A percentile compares a stretch with the other conserved stretches of the same genome.
These are phyloP conservation scores for Claviceps humidiphila DNA, from an alignment of 2,329 filamentous ascomycete species.

Conservation along the genomic window DNA sequence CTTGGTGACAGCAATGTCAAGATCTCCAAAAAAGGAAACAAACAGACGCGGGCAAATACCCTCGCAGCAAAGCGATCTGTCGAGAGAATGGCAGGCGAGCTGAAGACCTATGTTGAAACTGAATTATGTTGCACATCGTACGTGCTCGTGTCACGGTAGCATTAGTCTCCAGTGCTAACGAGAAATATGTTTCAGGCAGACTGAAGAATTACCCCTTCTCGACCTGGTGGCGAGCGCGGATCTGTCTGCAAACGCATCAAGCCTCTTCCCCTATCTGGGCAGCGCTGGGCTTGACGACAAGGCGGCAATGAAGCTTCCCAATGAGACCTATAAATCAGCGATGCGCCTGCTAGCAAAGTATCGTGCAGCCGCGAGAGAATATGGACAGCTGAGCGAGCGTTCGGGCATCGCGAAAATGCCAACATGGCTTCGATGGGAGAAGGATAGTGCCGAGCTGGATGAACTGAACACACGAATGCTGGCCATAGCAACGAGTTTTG, in stretches of 20 bases:
- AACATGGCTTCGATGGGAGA: conserved; percentile 18
- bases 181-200: background rate
- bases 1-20: background rate
- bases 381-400: conserved; percentile 12
- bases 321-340: conserved; percentile 1
- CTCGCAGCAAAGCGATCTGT: conserved; percentile 3
- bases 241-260: background rate
- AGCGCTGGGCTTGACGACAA: background rate
- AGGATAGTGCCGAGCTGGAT: conserved; percentile 18
- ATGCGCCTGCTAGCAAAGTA: conserved; percentile 8
- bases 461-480: conserved; percentile 16
- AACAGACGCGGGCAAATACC: background rate
- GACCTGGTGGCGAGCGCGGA: background rate
- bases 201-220: background rate
- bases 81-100: background rate
- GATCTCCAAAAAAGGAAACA: background rate
- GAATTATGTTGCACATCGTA: background rate
- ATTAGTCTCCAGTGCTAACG: background rate
- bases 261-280: background rate
- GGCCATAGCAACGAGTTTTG: conserved; percentile 8
- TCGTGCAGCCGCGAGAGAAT: conserved; percentile 10
- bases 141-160: background rate
- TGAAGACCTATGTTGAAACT: conserved; percentile 2
- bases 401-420: conserved; percentile 13
- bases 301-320: background rate